A percentile compares a stretch with the other conserved stretches of the same genome.
Conservation (phyloP, 2,329 filamentous ascomycete species). For the Anisogramma anomala region DNA sequence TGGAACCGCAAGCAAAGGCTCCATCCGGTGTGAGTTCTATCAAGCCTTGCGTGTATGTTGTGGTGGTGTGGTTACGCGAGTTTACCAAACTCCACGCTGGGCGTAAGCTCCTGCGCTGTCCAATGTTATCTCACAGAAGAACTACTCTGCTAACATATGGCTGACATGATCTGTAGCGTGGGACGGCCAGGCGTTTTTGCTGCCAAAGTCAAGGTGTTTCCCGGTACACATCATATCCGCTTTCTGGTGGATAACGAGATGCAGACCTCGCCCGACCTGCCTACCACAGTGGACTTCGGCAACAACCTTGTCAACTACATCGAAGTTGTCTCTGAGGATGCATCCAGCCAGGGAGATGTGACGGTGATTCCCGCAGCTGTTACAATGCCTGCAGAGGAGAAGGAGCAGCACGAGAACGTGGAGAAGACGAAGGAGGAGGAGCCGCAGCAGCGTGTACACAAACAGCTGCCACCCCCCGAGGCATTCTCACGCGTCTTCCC, state of each 20-base stretch:
- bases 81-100: conserved; percentile 5
- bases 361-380: conserved; percentile 19
- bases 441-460: conserved; percentile 38
- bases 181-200: conserved; percentile 55
- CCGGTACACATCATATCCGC: conserved; percentile 91
- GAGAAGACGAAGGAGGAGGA: conserved; percentile 29
- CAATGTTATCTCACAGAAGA: conserved; percentile 2
- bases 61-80: conserved; percentile 1
- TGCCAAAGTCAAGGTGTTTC: conserved; percentile 69
- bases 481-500: conserved; percentile 67
- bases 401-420: conserved; percentile 1
- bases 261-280: conserved; percentile 74
- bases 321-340: conserved; percentile 72
- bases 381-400: conserved; percentile 21
- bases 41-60: neutral
- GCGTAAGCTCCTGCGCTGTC: conserved; percentile 3
- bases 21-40: conserved; percentile 62
- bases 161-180: conserved; percentile 28
- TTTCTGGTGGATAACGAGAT: conserved; percentile 93
- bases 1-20: conserved; percentile 93
- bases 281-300: conserved; percentile 93
- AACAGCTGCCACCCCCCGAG: conserved; percentile 41
- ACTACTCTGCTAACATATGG: neutral
- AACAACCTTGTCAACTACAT: conserved; percentile 99
- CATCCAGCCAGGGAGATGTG: conserved; percentile 28